phyloP scores from a whole-genome alignment of 1,139 yeast genomes.

The Geotrichum fermentans region DNA sequence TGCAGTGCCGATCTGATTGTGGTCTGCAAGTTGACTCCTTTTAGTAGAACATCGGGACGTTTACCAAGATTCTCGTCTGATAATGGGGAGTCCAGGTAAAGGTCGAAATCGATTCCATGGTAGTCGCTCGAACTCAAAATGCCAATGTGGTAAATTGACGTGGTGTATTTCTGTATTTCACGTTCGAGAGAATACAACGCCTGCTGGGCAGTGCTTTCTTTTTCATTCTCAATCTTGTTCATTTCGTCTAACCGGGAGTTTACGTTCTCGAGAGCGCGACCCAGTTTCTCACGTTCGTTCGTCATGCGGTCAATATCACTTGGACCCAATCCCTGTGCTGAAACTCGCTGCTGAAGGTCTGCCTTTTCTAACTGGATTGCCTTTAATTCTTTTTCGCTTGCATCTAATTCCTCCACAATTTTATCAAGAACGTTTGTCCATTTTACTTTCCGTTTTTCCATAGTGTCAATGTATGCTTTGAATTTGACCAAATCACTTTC shows the following conservation, averaged over 20 bases:
- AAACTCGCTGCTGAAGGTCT: constrained; percentile 47
- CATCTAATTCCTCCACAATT: constrained; percentile 51
- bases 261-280: constrained; percentile 50
- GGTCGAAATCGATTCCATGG: constrained; percentile 31
- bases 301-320: constrained; percentile 59
- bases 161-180: constrained; percentile 53
- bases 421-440: constrained; percentile 59
- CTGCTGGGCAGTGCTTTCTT: constrained; percentile 47
- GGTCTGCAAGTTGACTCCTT: constrained; percentile 37
- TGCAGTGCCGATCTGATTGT: constrained; percentile 41
- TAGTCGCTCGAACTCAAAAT: constrained; percentile 28
- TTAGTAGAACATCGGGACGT: constrained; percentile 41
- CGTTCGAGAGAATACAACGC: constrained; percentile 51
- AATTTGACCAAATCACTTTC: constrained; percentile 70
- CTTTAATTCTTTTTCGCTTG: constrained; percentile 45
- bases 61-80: constrained; percentile 41
- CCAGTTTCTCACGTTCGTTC: constrained; percentile 55
- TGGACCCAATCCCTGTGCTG: constrained; percentile 54
- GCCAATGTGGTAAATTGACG: constrained; percentile 48
- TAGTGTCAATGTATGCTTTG: constrained; percentile 61
- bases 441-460: constrained; percentile 58
- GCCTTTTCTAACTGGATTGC: constrained; percentile 45
- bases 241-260: constrained; percentile 43
- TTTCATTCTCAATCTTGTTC: constrained; percentile 41
- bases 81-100: constrained; percentile 35